Evolutionary conservation across 2,329 filamentous ascomycete species (phyloP), one percentile per base, ranked within the genome.

Genomic region (Blastomyces gilchristii): DNA sequence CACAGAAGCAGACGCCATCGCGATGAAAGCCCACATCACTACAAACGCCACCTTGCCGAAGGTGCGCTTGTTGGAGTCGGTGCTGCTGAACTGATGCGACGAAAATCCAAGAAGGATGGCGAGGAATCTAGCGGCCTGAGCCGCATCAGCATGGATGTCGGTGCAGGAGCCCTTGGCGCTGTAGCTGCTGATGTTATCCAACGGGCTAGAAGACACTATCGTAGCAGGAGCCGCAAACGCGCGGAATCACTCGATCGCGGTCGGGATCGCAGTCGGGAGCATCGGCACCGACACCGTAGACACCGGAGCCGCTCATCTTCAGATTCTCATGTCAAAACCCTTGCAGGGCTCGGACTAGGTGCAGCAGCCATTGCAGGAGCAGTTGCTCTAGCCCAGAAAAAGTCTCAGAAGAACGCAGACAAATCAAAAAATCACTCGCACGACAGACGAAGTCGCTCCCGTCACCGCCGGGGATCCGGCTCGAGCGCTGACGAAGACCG

Each of bases 111-210:
- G 74, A 78, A 77, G 54, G 76, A 85, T 68, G 84, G 83, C 37
- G 79, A 83, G 58, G 79, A 81, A 9, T 81, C 82, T 53, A 77
- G 78, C 66, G 78, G 79, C 39, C 71, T 81, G 45, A 78, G 81
- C 57, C 81, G 77, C 31, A 63, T 79, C 14, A 75, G 76, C 7
- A 76, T 81, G 67, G 79, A 82, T 54, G 74, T 85, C 49, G 84
- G 84, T 52, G 85, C 84, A 64, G 85, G 83, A 63, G 83, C 83
- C 12, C 71, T 87, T 3, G 85, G 85, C 61, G 85, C 83, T 28
- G 78, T 85, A 43, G 83, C 83, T 58, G 84, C 83, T 18, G 83
- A 85, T 70, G 84, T 80, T 37, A 76, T 85, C 60, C 78, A 76
- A 16, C 77, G 81, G 61, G 79, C 78, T 41, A 76, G 77, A 61